Percentiles rank a stretch among this genome's conserved stretches.
Conservation (phyloP, 1,284 basidiomycete species). For the Heterobasidion irregulare region DNA sequence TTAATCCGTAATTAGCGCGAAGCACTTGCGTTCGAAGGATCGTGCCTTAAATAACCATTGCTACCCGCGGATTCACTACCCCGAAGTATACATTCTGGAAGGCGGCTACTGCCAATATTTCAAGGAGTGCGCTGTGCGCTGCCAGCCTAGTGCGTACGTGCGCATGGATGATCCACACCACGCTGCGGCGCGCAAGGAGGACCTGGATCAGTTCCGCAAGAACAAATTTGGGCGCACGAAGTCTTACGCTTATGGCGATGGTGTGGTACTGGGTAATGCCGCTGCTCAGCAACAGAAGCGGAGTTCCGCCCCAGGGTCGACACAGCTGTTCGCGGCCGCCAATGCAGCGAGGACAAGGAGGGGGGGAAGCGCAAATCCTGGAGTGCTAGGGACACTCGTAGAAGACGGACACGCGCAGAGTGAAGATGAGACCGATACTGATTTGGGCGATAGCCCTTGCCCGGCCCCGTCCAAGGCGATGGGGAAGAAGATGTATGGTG, state of each 20-base stretch:
- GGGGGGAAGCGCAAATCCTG: conserved; percentile 21
- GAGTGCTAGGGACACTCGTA: conserved; percentile 43
- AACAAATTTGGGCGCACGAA: conserved; percentile 79
- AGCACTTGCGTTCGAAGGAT: conserved; percentile 87
- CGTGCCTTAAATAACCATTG: conserved; percentile 79
- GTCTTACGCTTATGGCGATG: conserved; percentile 84
- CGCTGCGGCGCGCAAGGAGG: conserved; percentile 70
- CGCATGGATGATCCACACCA: conserved; percentile 92
- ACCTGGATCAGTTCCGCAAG: conserved; percentile 89
- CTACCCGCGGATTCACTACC: conserved; percentile 93
- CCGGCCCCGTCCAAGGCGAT: conserved; percentile 62
- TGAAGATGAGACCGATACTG: conserved; percentile 61
- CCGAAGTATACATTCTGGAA: conserved; percentile 94
- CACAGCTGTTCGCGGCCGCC: conserved; percentile 57
- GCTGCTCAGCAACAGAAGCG: conserved; percentile 41
- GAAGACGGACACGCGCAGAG: conserved; percentile 55
- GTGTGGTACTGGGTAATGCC: conserved; percentile 19
- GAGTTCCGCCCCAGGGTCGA: conserved; percentile 49
- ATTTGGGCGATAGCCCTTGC: conserved; percentile 75
- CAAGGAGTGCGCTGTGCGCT: conserved; percentile 56
- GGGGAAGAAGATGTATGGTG: conserved; percentile 11
- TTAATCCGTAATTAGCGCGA: conserved; percentile 50
- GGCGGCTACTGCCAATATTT: conserved; percentile 93
- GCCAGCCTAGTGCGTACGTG: conserved; percentile 80
- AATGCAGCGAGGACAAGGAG: conserved; percentile 54